A percentile compares a stretch with the other conserved stretches of the same genome.
Conservation (phyloP, 441 rosid species). For the Melastoma candidum region DNA sequence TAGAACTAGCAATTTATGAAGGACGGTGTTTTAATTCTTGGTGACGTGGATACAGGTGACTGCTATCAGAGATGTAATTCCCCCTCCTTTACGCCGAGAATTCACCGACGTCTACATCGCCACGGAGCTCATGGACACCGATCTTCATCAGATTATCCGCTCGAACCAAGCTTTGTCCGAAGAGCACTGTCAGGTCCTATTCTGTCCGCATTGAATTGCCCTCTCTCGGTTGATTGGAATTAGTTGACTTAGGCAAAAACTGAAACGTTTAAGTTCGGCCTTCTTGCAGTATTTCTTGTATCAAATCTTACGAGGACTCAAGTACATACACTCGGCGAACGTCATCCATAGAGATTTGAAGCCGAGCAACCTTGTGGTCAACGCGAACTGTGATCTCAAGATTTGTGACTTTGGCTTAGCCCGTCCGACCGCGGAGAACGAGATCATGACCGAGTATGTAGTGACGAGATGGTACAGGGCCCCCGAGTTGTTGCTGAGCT, state of each 20-base stretch:
- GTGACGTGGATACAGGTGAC: constrained; percentile 19
- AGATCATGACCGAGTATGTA: constrained; percentile 93
- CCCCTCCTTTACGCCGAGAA: constrained; percentile 80
- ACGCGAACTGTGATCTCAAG: constrained; percentile 89
- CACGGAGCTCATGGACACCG: constrained; percentile 88
- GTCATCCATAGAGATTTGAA: constrained; percentile 91
- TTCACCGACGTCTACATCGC: constrained; percentile 84
- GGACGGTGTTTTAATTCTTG: no score
- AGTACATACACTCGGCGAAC: constrained; percentile 92
- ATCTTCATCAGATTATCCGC: constrained; percentile 88
- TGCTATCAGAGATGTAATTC: constrained; percentile 80
- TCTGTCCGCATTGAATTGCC: not conserved
- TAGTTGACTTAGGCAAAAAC: not conserved
- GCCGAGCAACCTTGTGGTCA: constrained; percentile 81
- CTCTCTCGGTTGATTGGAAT: not conserved
- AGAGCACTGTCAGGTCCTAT: constrained; percentile 88
- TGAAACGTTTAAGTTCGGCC: not conserved
- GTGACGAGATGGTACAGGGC: constrained; percentile 77
- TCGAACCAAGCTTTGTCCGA: constrained; percentile 86
- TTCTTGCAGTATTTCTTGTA: constrained; percentile 78
- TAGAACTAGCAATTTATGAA: not conserved
- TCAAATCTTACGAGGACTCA: constrained; percentile 88
- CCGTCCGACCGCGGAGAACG: constrained; percentile 49
- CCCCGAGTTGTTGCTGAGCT: constrained; percentile 18
- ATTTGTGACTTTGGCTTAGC: constrained; percentile 96